Conservation (phyloP, 1,284 basidiomycete species). For the Lentinus polychrous region DNA sequence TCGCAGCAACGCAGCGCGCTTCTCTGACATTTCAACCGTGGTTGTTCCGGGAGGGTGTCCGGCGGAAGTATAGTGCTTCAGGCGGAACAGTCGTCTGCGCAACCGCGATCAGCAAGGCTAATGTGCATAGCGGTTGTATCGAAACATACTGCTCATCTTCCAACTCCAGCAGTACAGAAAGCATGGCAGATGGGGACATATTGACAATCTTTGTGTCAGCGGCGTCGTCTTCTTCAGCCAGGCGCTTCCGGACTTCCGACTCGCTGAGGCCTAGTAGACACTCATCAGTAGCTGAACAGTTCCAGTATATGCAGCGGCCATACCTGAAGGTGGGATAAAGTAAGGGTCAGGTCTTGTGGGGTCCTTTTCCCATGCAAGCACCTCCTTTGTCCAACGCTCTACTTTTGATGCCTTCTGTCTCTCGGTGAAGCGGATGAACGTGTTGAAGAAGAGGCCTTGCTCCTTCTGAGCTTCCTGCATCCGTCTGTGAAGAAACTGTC, state of each 20-base stretch:
- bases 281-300: not conserved
- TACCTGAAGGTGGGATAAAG: not conserved
- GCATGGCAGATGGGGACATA: conserved; percentile 1
- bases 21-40: not conserved
- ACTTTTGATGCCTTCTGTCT: not conserved
- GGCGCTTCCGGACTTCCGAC: not conserved
- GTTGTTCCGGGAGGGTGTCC: not conserved
- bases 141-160: conserved; percentile 7
- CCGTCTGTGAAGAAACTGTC: no score
- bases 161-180: not conserved
- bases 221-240: conserved; percentile 4
- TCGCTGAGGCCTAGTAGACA: conserved; percentile 2
- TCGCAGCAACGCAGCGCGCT: not conserved
- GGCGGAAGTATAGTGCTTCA: not conserved
- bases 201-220: not conserved
- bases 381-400: conserved; percentile 1
- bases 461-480: not conserved
- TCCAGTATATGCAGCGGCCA: conserved; percentile 1
- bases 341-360: not conserved
- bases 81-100: not conserved
- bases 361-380: conserved; percentile 7
- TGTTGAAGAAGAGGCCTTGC: not conserved
- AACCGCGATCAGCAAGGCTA: no score
- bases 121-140: no score
- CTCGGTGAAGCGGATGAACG: not conserved